Evolutionary conservation across 108 stramenopile species (phyloP).

Genomic region (Licmophora abbreviata): DNA sequence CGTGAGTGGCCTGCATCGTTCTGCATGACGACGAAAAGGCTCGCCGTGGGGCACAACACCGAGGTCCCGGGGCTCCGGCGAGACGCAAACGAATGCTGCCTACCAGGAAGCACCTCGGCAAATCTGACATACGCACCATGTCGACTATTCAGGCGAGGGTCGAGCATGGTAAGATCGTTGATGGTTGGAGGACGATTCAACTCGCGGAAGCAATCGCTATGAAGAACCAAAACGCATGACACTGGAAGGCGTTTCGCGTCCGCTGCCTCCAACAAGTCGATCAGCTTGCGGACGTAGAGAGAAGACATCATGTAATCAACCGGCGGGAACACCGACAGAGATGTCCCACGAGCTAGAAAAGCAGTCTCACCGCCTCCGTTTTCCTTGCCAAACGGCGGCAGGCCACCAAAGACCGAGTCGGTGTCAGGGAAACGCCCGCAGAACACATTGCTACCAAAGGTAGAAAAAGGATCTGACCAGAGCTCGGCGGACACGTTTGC

Average conservation of each 20-base stretch:
- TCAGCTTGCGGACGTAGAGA: constrained; percentile 44
- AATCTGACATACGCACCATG: constrained; percentile 33
- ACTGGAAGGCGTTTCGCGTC: constrained; percentile 34
- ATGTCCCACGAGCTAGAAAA: constrained; percentile 32
- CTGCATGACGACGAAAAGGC: constrained; percentile 61
- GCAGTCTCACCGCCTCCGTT: constrained; percentile 35
- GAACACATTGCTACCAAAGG: constrained; percentile 43
- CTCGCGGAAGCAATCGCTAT: constrained; percentile 54
- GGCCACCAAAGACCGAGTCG: constrained; percentile 64
- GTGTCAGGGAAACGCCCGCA: constrained; percentile 68
- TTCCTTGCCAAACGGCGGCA: constrained; percentile 53
- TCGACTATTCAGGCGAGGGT: constrained; percentile 51
- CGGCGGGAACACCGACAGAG: constrained; percentile 48
- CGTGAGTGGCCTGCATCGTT: constrained; percentile 37
- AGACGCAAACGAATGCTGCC: constrained; percentile 33
- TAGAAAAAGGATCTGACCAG: constrained; percentile 57
- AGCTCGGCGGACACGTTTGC: constrained; percentile 48
- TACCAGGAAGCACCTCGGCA: constrained; percentile 42
- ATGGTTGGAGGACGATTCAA: constrained; percentile 20
- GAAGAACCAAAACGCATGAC: constrained; percentile 61
- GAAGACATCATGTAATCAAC: constrained; percentile 70
- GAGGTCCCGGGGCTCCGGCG: constrained; percentile 9
- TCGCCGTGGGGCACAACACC: constrained; percentile 26
- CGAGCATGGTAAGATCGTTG: constrained; percentile 45
- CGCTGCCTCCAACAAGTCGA: constrained; percentile 42